Evolutionary conservation across 805 yeast species (phyloP).

Genomic region (Zygotorulaspora florentina): DNA sequence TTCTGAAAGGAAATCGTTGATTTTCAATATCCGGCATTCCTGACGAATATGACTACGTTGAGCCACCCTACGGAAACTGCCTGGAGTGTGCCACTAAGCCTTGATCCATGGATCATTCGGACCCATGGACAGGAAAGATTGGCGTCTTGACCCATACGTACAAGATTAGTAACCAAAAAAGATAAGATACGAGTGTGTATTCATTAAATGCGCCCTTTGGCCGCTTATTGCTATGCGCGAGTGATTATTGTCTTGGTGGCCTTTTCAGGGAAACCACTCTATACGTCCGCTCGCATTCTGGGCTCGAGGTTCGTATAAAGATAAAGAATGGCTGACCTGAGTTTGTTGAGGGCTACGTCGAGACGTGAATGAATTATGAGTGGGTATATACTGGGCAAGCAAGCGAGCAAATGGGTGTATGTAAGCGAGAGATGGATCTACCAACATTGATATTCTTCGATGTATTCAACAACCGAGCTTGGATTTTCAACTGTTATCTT

Average conservation of each 20-base stretch:
- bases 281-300: no score
- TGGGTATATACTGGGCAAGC: not conserved
- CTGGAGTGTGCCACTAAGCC: not conserved
- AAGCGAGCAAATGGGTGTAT: not conserved
- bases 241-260: no score
- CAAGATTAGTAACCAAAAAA: no score
- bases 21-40: not conserved
- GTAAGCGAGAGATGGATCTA: constrained; percentile 17
- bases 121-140: not conserved
- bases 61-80: no score
- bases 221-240: no score
- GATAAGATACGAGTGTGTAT: no score
- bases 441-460: constrained; percentile 76
- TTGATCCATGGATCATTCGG: not conserved
- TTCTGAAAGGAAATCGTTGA: not conserved
- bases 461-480: constrained; percentile 56
- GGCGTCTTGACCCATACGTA: no score
- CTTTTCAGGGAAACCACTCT: no score
- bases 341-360: no score
- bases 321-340: no score
- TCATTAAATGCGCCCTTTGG: no score
- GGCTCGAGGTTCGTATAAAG: no score
- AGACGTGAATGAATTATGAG: not conserved
- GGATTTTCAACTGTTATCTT: constrained; percentile 36
- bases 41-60: not conserved